Conservation (phyloP, 169 alveolate genomes). For the Neospora caninum region DNA sequence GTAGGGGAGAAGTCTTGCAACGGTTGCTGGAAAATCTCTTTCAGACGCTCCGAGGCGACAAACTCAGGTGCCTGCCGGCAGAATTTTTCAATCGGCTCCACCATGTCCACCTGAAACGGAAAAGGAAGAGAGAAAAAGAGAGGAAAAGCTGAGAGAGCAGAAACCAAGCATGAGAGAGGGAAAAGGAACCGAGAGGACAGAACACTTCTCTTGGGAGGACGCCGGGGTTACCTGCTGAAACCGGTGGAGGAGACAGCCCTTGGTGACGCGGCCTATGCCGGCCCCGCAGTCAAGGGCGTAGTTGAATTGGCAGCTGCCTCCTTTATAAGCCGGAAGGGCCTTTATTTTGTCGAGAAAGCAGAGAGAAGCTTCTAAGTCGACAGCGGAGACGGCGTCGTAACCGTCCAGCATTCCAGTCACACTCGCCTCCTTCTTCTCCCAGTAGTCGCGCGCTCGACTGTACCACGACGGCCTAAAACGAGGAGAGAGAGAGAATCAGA, state of each 20-base stretch:
- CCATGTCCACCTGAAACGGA: conserved; percentile 69
- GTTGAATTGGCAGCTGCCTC: conserved; percentile 23
- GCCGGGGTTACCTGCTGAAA: conserved; percentile 71
- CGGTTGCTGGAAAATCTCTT: conserved; percentile 65
- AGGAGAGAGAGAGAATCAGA: neutral
- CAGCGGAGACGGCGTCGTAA: conserved; percentile 4
- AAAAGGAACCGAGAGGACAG: too few relatives aligned
- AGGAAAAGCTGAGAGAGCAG: neutral
- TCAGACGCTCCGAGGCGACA: conserved; percentile 49
- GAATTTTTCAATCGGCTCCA: conserved; percentile 76
- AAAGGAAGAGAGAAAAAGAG: neutral
- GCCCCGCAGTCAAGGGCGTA: conserved; percentile 82
- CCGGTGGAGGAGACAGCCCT: conserved; percentile 70
- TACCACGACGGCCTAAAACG: conserved; percentile 3
- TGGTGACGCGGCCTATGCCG: conserved; percentile 85
- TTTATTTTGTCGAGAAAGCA: conserved; percentile 11
- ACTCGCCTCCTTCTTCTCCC: neutral
- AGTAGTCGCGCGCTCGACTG: neutral
- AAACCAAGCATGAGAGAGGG: neutral
- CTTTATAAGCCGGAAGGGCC: conserved; percentile 2
- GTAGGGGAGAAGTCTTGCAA: conserved; percentile 54
- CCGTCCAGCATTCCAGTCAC: conserved; percentile 42
- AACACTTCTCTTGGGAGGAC: too few relatives aligned
- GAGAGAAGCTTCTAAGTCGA: conserved; percentile 11
- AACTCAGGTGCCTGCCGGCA: conserved; percentile 64